Evolutionary conservation across 2,329 filamentous ascomycete genomes (phyloP), one percentile per base, ranked within the genome.

Genomic region (Pseudocercospora musae): DNA sequence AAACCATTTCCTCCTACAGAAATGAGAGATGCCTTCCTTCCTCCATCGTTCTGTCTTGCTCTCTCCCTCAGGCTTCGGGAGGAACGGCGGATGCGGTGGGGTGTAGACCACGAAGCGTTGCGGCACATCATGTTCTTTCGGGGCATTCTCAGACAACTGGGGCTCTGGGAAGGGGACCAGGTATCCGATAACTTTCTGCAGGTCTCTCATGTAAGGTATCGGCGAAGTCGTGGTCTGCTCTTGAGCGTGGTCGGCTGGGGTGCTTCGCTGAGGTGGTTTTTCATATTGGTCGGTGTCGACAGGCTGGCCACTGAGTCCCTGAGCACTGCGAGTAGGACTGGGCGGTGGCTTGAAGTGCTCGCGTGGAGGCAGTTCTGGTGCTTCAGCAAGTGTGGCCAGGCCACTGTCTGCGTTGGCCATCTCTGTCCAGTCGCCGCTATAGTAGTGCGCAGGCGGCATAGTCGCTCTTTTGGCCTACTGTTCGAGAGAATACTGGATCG

Each of bases 1-100:
- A 67, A 80, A 76, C 79, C 78, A 81, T 70, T 78, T 78, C 6
- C 79, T 72, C 66, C 79, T 77, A 20, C 78, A 71, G 63, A 79
- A 79, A 67, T 79, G 78, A 46, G 76, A 62, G 27, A 75, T 75
- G 50, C 65, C 72, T 66, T 80, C 79, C 61, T 79, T 80, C 49
- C 53, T 63, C 60, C 54, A 62, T 10, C 42, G n/a, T 18, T 62
- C 55, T 11, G 48, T 31, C 20, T 54, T 53, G 18, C 25, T 58
- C 13, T 77, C 74, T 46, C 78, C 78, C 33, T 77, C 73, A 0
- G 79, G 78, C 57, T 75, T 76, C 11, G 70, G 68, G 1, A 80
- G 69, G 52, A 68, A 63, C 9, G 78, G 79, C 8, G 78, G 78
- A 5, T 76, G 72, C 5, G 78, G 78, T 3, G 79, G 79, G 0